A percentile compares a stretch with the other conserved stretches of the same genome.
Evolutionary conservation across 139 green algal genomes (phyloP).

Genomic region (Choricystis sp.): DNA sequence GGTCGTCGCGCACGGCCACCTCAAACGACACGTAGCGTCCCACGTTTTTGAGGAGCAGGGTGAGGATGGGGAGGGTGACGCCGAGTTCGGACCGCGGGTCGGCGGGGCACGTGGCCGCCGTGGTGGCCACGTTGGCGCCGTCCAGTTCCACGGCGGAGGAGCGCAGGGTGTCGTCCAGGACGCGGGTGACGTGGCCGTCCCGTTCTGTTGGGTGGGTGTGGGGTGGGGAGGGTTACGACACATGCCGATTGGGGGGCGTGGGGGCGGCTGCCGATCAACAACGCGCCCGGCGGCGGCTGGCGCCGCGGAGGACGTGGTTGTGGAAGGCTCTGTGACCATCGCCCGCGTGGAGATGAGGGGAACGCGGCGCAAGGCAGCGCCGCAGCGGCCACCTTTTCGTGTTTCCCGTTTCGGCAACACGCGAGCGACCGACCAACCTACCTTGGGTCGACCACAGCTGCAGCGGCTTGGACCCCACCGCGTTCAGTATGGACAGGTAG

Average conservation of each 20-base stretch:
- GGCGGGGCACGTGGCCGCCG: not conserved
- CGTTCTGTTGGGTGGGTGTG: not conserved
- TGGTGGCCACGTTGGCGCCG: not conserved
- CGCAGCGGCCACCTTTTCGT: too few species aligned
- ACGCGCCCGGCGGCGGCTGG: too few species aligned
- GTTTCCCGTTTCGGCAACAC: too few species aligned
- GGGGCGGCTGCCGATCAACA: too few species aligned
- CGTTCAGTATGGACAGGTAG: not conserved
- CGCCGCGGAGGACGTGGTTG: too few species aligned
- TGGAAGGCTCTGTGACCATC: too few species aligned
- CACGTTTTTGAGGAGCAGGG: not conserved
- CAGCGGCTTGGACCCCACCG: not conserved
- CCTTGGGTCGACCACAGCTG: not conserved
- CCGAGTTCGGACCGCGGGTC: not conserved
- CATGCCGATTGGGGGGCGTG: too few species aligned
- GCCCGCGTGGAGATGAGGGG: too few species aligned
- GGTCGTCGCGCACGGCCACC: not conserved
- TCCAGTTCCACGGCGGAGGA: not conserved
- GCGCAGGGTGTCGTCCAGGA: not conserved
- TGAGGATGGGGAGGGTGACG: not conserved
- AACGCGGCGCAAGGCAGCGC: too few species aligned
- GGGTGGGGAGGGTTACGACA: not conserved
- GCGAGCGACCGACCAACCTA: too few species aligned
- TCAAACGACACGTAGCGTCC: not conserved
- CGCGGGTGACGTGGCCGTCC: not conserved